A percentile compares a stretch with the other conserved stretches of the same genome.
phyloP scores from a whole-genome alignment of 176 grass and related monocot genomes.

The Alloteropsis semialata region DNA sequence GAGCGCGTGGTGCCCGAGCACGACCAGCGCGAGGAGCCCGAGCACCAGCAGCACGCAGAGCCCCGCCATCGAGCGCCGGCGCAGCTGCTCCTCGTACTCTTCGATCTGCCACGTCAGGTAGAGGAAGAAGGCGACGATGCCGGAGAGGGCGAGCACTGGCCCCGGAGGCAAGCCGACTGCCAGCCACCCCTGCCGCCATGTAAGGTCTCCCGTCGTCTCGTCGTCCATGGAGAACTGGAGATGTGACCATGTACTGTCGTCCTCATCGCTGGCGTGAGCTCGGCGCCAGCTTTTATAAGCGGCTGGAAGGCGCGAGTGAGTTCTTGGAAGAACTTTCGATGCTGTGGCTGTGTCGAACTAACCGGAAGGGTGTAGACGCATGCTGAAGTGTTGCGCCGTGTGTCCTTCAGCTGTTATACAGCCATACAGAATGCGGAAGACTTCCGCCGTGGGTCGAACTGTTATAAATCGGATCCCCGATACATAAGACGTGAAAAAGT shows the following conservation, averaged over 20 bases:
- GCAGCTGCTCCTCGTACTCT: slow-evolving; percentile 32
- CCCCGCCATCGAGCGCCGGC: slow-evolving; percentile 1
- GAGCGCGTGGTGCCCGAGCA: slow-evolving; percentile 23
- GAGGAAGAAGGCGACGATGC: slow-evolving; percentile 26
- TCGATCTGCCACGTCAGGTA: slow-evolving; percentile 29
- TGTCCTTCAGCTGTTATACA: too few relatives aligned
- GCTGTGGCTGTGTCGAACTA: not conserved
- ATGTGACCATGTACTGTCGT: not conserved
- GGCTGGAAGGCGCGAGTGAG: not conserved
- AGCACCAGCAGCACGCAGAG: slow-evolving; percentile 12
- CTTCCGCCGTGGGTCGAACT: too few relatives aligned
- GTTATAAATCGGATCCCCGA: too few relatives aligned
- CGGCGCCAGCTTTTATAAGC: not conserved
- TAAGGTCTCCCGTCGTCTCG: not conserved
- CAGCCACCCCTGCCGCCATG: not conserved
- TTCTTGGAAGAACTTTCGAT: not conserved
- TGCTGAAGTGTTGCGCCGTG: too few relatives aligned
- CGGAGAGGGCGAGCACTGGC: not conserved
- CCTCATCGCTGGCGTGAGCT: not conserved
- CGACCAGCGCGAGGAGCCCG: not conserved
- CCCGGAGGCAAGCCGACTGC: not conserved
- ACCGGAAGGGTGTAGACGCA: not conserved
- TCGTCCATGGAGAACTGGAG: not conserved
- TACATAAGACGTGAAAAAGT: too few relatives aligned
- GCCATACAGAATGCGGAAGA: too few relatives aligned